Conservation (phyloP, 202 grass and related monocot genomes). For the Cymbopogon flexuosus region DNA sequence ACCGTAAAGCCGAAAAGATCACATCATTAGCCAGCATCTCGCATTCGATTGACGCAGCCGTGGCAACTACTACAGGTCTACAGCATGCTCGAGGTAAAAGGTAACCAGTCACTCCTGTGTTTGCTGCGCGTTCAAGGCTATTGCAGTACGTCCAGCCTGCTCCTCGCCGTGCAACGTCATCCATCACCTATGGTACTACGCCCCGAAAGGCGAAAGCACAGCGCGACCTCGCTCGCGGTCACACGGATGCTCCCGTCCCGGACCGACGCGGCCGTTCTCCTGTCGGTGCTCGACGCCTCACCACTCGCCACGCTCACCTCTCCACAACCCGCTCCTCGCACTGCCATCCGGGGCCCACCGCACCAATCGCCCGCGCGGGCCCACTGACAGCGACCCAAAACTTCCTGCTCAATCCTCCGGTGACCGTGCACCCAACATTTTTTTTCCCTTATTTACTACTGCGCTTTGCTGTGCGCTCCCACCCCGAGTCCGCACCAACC, state of each 20-base stretch:
- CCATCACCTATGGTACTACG: neutral
- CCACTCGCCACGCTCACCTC: neutral
- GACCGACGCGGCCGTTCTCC: neutral
- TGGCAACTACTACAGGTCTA: neutral
- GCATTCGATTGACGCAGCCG: neutral
- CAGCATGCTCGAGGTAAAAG: neutral
- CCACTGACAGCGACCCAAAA: neutral
- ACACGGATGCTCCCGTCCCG: too few species aligned
- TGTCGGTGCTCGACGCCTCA: conserved; percentile 28
- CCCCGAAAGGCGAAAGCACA: neutral
- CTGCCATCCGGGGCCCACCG: neutral
- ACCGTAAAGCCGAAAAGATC: too few species aligned
- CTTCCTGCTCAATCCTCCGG: neutral
- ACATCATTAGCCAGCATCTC: neutral
- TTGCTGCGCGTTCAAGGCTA: conserved; percentile 3
- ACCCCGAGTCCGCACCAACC: neutral
- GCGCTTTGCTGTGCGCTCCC: neutral
- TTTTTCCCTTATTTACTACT: neutral
- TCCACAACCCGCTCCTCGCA: neutral
- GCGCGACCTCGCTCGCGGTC: neutral
- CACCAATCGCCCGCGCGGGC: neutral
- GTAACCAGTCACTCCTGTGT: neutral
- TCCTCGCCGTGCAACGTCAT: too few species aligned
- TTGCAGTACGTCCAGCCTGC: neutral
- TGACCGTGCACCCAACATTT: conserved; percentile 36